A percentile compares a stretch with the other conserved stretches of the same genome.
Evolutionary conservation across 768 basidiomycete genomes (phyloP).

Genomic region (Termitomyces sp.): DNA sequence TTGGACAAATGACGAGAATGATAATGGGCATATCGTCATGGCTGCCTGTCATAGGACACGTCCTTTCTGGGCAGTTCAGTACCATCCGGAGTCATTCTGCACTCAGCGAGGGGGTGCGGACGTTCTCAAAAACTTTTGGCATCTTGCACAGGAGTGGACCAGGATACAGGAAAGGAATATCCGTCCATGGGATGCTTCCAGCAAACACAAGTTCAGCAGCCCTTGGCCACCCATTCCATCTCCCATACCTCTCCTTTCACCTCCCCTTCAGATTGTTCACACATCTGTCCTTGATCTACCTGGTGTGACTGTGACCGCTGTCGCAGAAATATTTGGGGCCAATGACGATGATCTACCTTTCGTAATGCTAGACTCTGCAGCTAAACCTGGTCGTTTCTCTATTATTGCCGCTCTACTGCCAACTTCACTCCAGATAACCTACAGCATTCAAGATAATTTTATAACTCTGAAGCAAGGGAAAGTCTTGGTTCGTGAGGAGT

Average conservation of each 20-base stretch:
- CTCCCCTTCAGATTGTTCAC: conserved; percentile 17
- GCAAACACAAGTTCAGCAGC: conserved; percentile 35
- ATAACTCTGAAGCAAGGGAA: conserved; percentile 40
- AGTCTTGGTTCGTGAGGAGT: conserved; percentile 29
- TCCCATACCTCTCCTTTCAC: conserved; percentile 20
- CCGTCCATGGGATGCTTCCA: conserved; percentile 34
- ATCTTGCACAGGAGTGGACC: conserved; percentile 56
- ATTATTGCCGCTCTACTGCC: conserved; percentile 61
- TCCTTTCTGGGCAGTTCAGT: conserved; percentile 88
- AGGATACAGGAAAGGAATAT: conserved; percentile 28
- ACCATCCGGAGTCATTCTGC: conserved; percentile 82
- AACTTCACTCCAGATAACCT: conserved; percentile 52
- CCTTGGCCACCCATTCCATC: conserved; percentile 51
- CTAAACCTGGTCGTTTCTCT: conserved; percentile 67
- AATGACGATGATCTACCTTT: conserved; percentile 55
- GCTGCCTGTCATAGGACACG: conserved; percentile 54
- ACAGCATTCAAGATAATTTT: conserved; percentile 44
- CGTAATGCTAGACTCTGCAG: conserved; percentile 70
- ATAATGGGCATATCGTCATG: conserved; percentile 72
- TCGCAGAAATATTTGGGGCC: conserved; percentile 64
- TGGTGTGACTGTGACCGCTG: conserved; percentile 31
- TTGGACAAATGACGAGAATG: conserved; percentile 64
- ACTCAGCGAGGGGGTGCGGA: conserved; percentile 65
- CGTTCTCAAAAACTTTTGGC: conserved; percentile 72
- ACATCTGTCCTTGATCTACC: conserved; percentile 39